Percentiles rank a stretch among this genome's conserved stretches.
These are phyloP conservation scores for Botrytis byssoidea DNA, from an alignment of 2,329 filamentous ascomycete genomes.

Conservation along the genomic window DNA sequence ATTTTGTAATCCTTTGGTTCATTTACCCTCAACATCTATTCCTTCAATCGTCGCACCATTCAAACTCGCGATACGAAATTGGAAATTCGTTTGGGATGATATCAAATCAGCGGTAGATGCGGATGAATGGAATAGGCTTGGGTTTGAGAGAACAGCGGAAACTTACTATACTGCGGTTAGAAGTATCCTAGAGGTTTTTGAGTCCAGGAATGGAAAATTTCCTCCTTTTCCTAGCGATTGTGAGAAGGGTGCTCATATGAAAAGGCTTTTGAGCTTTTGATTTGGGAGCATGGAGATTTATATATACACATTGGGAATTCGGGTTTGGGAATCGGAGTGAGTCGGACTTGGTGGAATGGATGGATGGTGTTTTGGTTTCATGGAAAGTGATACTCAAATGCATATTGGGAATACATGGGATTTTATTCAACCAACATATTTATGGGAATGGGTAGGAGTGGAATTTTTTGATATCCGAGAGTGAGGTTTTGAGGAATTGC, in stretches of 20 bases:
- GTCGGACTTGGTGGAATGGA: not conserved
- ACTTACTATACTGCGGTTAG: constrained; percentile 34
- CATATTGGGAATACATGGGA: not conserved
- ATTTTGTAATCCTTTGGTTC: constrained; percentile 33
- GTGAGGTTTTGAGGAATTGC: not conserved
- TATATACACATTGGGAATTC: not conserved
- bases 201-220: constrained; percentile 31
- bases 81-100: constrained; percentile 37
- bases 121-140: constrained; percentile 35
- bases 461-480: not conserved
- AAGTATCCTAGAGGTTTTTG: constrained; percentile 31
- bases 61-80: constrained; percentile 34
- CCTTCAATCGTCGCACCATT: constrained; percentile 30
- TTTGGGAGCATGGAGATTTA: not conserved
- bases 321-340: not conserved
- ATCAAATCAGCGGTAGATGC: constrained; percentile 26
- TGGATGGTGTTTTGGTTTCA: not conserved
- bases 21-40: constrained; percentile 26
- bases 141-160: constrained; percentile 37
- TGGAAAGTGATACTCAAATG: not conserved
- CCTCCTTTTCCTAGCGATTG: constrained; percentile 35
- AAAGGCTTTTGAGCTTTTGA: constrained; percentile 32
- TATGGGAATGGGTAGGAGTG: not conserved
- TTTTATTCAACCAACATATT: not conserved
- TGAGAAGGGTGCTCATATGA: constrained; percentile 37